Conservation (phyloP, 2,329 filamentous ascomycete genomes). For the Hypoxylon sp. region DNA sequence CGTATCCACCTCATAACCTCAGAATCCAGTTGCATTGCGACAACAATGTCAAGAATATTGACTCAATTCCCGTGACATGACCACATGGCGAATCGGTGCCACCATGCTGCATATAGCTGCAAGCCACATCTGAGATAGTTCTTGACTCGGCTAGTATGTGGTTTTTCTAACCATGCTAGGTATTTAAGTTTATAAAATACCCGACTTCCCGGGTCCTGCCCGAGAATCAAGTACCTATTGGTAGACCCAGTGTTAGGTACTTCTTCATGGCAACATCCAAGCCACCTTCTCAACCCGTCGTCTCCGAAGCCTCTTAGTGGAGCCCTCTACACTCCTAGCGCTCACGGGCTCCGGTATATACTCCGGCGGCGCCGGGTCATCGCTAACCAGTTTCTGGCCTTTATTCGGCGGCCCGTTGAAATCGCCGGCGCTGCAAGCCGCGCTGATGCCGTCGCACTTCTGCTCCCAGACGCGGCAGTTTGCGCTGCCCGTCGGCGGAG, state of each 20-base stretch:
- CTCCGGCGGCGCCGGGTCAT: slow-evolving; percentile 42
- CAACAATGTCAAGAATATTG: not conserved
- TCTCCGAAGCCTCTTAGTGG: slow-evolving; percentile 14
- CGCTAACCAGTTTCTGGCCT: slow-evolving; percentile 52
- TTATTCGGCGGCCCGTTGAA: slow-evolving; percentile 62
- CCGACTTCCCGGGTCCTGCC: slow-evolving; percentile 11
- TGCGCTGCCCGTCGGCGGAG: slow-evolving; percentile 68
- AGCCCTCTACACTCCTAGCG: not conserved
- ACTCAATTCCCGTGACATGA: not conserved
- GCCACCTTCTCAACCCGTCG: slow-evolving; percentile 9
- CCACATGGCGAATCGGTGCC: not conserved
- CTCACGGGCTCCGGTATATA: slow-evolving; percentile 44
- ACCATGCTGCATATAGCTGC: not conserved
- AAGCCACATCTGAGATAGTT: not conserved
- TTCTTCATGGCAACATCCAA: not conserved
- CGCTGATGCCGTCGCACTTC: slow-evolving; percentile 67
- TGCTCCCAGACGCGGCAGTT: slow-evolving; percentile 72
- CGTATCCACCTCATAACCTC: slow-evolving; percentile 2
- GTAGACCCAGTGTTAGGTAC: too few species aligned
- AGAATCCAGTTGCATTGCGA: slow-evolving; percentile 6
- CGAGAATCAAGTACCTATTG: slow-evolving; percentile 1
- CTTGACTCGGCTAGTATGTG: not conserved
- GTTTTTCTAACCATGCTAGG: not conserved
- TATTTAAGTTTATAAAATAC: not conserved
- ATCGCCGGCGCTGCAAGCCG: slow-evolving; percentile 56